These are phyloP conservation scores for Verruconis gallopava DNA, from an alignment of 2,329 filamentous ascomycete genomes.

Conservation along the genomic window DNA sequence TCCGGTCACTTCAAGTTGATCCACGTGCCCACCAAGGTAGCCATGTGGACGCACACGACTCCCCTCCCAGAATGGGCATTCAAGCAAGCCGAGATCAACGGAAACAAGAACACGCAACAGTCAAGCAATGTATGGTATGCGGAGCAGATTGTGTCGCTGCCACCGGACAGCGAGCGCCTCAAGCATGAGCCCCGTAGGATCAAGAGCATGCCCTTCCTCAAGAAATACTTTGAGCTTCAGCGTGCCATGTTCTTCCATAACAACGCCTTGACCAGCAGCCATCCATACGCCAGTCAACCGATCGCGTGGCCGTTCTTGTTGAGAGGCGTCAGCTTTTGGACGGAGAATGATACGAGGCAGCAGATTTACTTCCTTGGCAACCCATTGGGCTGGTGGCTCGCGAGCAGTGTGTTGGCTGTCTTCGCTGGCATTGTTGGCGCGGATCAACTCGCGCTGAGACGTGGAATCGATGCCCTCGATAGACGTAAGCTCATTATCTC, in stretches of 20 bases:
- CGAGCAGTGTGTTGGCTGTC: conserved; percentile 81
- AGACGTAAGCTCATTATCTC: conserved; percentile 53
- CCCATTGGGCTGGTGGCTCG: conserved; percentile 93
- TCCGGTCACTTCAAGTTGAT: conserved; percentile 92
- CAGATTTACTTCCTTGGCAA: conserved; percentile 99
- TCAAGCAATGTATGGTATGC: conserved; percentile 91
- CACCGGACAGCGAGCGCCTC: conserved; percentile 58
- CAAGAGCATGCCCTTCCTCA: conserved; percentile 75
- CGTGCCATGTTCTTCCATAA: conserved; percentile 99
- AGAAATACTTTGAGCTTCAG: conserved; percentile 93
- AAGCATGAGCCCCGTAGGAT: conserved; percentile 64
- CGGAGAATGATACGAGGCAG: conserved; percentile 81
- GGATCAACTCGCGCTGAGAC: conserved; percentile 84
- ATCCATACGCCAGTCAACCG: conserved; percentile 88
- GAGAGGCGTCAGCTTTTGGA: conserved; percentile 98
- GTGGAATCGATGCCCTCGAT: conserved; percentile 86
- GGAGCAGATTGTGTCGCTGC: conserved; percentile 76
- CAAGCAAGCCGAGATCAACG: conserved; percentile 98
- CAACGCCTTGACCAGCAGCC: conserved; percentile 91
- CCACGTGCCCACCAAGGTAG: conserved; percentile 87
- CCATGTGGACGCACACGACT: conserved; percentile 96
- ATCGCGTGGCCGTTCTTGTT: conserved; percentile 98
- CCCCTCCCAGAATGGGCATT: conserved; percentile 95
- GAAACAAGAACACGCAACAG: conserved; percentile 87
- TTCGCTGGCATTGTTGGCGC: conserved; percentile 85